These are phyloP conservation scores for Clohesyomyces aquaticus DNA, from an alignment of 495 filamentous ascomycete species.

Conservation along the genomic window DNA sequence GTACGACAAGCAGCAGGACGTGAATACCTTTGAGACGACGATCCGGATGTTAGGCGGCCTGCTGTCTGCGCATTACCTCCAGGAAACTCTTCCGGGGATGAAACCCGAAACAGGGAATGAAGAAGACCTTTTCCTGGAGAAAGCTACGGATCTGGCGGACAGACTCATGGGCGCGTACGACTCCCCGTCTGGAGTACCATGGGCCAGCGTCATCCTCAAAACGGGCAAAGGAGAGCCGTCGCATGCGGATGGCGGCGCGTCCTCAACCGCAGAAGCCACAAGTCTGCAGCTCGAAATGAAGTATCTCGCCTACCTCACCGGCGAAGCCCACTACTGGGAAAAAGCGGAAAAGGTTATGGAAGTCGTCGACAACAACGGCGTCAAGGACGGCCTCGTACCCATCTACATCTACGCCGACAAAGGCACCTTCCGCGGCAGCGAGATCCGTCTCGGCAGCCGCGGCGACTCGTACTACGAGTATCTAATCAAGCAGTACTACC, in stretches of 20 bases:
- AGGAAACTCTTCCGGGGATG: constrained; percentile 53
- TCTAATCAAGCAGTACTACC: constrained; percentile 93
- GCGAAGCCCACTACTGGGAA: constrained; percentile 88
- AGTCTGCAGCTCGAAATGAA: constrained; percentile 96
- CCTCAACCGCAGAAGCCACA: constrained; percentile 90
- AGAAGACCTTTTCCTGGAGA: constrained; percentile 94
- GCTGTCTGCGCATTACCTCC: constrained; percentile 92
- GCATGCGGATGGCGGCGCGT: constrained; percentile 84
- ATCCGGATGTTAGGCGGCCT: constrained; percentile 97
- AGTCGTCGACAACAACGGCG: constrained; percentile 77
- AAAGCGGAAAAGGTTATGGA: constrained; percentile 89
- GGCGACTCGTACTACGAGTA: constrained; percentile 99
- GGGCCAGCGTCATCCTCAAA: constrained; percentile 85
- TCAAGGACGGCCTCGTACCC: constrained; percentile 81
- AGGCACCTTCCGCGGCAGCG: constrained; percentile 76
- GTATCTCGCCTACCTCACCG: constrained; percentile 92
- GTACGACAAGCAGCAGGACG: constrained; percentile 91
- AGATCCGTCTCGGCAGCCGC: constrained; percentile 88
- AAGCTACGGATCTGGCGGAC: constrained; percentile 89
- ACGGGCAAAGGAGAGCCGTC: constrained; percentile 72
- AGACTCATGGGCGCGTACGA: constrained; percentile 86
- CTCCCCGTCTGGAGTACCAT: constrained; percentile 81
- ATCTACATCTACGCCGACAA: constrained; percentile 83
- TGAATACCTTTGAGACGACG: constrained; percentile 97
- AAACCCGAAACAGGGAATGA: constrained; percentile 58